phyloP scores from a whole-genome alignment of 768 basidiomycete genomes.

The Lentinula sp. region DNA sequence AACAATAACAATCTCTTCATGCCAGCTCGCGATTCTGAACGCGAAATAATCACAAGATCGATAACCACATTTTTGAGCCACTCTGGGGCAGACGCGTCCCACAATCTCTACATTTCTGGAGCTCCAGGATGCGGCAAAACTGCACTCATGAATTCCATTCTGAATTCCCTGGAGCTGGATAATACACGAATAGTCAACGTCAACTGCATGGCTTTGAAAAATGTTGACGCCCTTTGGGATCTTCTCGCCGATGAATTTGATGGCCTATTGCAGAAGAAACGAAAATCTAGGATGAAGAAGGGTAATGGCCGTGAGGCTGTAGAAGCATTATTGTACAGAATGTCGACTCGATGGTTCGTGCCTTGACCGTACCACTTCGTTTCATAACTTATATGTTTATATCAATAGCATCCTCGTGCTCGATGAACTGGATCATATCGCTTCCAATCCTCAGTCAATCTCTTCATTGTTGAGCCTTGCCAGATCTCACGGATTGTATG shows the following conservation, averaged over 20 bases:
- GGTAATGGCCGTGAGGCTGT: neutral
- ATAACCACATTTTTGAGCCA: slow-evolving; percentile 45
- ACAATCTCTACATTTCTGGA: slow-evolving; percentile 83
- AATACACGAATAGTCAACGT: slow-evolving; percentile 47
- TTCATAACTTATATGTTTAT: neutral
- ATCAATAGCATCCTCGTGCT: slow-evolving; percentile 62
- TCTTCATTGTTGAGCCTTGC: slow-evolving; percentile 63
- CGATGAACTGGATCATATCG: slow-evolving; percentile 84
- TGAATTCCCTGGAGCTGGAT: slow-evolving; percentile 34
- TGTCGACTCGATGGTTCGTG: neutral
- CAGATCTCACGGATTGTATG: slow-evolving; percentile 48
- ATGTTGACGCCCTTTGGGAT: slow-evolving; percentile 69
- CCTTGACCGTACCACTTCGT: neutral
- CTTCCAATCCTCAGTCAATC: slow-evolving; percentile 52
- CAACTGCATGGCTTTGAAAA: slow-evolving; percentile 78
- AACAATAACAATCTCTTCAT: slow-evolving; percentile 48
- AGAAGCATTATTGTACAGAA: neutral
- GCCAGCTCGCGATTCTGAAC: slow-evolving; percentile 66
- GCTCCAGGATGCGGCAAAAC: slow-evolving; percentile 93
- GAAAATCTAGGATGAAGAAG: slow-evolving; percentile 21
- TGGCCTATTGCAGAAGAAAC: slow-evolving; percentile 18
- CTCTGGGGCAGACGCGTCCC: slow-evolving; percentile 20
- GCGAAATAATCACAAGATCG: slow-evolving; percentile 54
- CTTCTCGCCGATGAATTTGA: slow-evolving; percentile 54
- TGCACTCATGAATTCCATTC: slow-evolving; percentile 66